phyloP scores from a whole-genome alignment of 2,329 filamentous ascomycete species.

The Ophiostoma sp. region DNA sequence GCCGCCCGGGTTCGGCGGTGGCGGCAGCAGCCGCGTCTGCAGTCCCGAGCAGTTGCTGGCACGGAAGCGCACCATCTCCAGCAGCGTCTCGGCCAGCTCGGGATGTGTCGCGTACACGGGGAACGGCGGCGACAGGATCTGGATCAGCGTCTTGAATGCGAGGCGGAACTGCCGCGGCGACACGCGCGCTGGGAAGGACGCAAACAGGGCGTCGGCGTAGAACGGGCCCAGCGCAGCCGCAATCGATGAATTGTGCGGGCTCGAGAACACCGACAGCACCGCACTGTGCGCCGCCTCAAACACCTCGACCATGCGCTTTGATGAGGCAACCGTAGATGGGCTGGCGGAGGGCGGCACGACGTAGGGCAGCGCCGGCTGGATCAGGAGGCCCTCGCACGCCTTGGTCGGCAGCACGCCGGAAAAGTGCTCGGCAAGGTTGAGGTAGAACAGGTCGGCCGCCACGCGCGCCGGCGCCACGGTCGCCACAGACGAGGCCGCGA shows the following conservation, averaged over 20 bases:
- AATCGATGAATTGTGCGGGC: constrained; percentile 68
- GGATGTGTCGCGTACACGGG: constrained; percentile 67
- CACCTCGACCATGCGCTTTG: constrained; percentile 50
- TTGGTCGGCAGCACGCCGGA: constrained; percentile 62
- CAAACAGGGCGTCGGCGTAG: constrained; percentile 76
- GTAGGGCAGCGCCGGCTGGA: constrained; percentile 70
- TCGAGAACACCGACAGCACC: constrained; percentile 71
- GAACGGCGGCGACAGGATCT: constrained; percentile 75
- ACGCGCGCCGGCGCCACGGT: constrained; percentile 48
- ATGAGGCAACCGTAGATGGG: constrained; percentile 32
- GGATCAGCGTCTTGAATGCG: constrained; percentile 79
- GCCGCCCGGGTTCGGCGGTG: constrained; percentile 37
- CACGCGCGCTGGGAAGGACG: constrained; percentile 71
- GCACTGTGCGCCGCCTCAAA: constrained; percentile 86
- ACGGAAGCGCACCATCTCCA: constrained; percentile 71
- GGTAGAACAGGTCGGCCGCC: constrained; percentile 68
- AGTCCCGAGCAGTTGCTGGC: constrained; percentile 34
- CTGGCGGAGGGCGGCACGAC: constrained; percentile 43
- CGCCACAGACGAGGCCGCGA: not conserved
- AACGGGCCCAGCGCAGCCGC: constrained; percentile 69
- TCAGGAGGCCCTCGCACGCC: constrained; percentile 65
- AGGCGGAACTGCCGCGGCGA: constrained; percentile 82
- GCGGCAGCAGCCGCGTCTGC: constrained; percentile 29
- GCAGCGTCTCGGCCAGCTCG: constrained; percentile 69
- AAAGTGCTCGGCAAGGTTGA: constrained; percentile 81